Evolutionary conservation across 345 rosid genomes (phyloP), one percentile per base, ranked within the genome.

Genomic region (Heritiera littoralis): DNA sequence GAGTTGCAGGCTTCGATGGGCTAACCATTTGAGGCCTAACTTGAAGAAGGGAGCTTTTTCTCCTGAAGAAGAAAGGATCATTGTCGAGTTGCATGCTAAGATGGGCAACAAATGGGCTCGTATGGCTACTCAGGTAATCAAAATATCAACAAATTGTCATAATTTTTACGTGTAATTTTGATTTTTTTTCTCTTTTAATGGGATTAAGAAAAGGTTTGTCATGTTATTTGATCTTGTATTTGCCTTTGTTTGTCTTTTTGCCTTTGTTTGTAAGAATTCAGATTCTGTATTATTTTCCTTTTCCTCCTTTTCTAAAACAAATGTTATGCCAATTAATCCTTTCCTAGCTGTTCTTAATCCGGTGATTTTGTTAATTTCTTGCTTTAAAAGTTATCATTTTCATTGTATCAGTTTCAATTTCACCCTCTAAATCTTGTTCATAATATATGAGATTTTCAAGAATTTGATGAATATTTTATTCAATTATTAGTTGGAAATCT

Each of bases 81-180:
- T 89, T 48, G 86, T 86, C 65, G 88, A 89, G 66, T 83, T 89
- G 15, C 92, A 89, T 77, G 86, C 90, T 67, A 88, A 86, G 43
- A 87, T 84, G 3, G 92, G 92, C 48, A 89, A 89, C 74, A 89
- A 87, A 77, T 89, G 92, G 92, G 92, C 92, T 65, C 90, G 92
- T 72, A 89, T 89, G 92, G 92, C 92, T 3, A 82, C 90, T 77
- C 89, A 87, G 91, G 91, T 89, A 56, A 4, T 55, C 4, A n/a
- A 43, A 6, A 2, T 41, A 3, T 56, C 60, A 54, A 4, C 1
- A 14, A 55, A 49, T 9, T 40, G 6, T 30, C 63, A 28, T 54
- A 13, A 41, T 28, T 9, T 72, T 66, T 66, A 48, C 55, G 13
- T 69, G 13, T 18, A 69, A 4, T 13, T 49, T 49, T 14, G 7